Percentiles rank a stretch among this genome's conserved stretches.
Conservation (phyloP, 139 green algal genomes). For the Micractinium sp. region DNA sequence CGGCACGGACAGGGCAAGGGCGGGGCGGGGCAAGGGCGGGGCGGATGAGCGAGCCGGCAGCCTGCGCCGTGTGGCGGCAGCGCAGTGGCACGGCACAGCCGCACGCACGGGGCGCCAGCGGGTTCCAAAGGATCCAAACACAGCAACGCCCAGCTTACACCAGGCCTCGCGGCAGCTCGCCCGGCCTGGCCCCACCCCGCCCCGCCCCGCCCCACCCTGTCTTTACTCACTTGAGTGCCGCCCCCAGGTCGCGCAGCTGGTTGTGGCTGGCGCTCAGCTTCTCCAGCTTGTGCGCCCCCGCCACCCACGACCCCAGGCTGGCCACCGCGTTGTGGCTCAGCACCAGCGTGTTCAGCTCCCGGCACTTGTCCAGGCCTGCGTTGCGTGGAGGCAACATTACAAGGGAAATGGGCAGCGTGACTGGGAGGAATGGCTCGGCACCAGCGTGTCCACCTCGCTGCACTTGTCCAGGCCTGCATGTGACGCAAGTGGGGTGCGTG, state of each 20-base stretch:
- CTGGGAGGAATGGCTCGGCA: constrained; percentile 51
- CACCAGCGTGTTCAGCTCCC: constrained; percentile 52
- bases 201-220: background rate
- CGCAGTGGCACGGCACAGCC: too few relatives aligned
- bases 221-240: constrained; percentile 11
- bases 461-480: background rate
- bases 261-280: constrained; percentile 55
- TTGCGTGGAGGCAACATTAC: too few relatives aligned
- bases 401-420: too few relatives aligned
- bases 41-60: background rate
- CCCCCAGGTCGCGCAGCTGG: constrained; percentile 27
- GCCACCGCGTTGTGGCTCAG: constrained; percentile 45
- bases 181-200: too few relatives aligned
- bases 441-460: constrained; percentile 48
- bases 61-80: too few relatives aligned
- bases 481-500: too few relatives aligned
- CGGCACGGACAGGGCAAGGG: background rate
- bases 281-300: constrained; percentile 20
- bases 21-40: background rate
- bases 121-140: too few relatives aligned
- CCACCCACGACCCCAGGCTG: constrained; percentile 36
- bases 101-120: too few relatives aligned
- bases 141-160: too few relatives aligned
- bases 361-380: background rate
- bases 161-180: too few relatives aligned